These are phyloP conservation scores for Trichopus zeylanicus DNA, from an alignment of 116 monocot species.

Conservation along the genomic window DNA sequence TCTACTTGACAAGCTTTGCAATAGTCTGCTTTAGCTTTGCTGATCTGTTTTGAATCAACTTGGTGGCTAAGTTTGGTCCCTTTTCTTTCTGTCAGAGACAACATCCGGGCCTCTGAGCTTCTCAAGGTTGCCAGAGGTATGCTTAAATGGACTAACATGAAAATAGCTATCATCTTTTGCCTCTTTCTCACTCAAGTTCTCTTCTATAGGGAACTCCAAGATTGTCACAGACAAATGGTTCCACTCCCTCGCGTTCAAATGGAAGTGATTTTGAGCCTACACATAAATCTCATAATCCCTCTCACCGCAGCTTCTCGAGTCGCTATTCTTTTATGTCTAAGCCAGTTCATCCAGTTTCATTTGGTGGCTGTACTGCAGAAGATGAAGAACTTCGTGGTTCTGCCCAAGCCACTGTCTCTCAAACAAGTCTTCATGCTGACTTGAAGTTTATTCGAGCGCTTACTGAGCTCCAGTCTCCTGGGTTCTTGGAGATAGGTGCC, in stretches of 20 bases:
- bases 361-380: constrained; percentile 20
- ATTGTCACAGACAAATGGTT: constrained; percentile 15
- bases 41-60: neutral
- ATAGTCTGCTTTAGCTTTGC: neutral
- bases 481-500: constrained; percentile 6
- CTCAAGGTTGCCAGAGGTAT: constrained; percentile 24
- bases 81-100: constrained; percentile 5
- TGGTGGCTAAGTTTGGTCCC: neutral
- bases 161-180: neutral
- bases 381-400: constrained; percentile 9
- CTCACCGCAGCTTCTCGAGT: constrained; percentile 25
- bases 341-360: constrained; percentile 37
- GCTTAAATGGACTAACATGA: neutral
- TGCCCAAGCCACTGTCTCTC: constrained; percentile 5
- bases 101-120: constrained; percentile 8
- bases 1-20: neutral
- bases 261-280: constrained; percentile 35
- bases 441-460: constrained; percentile 5
- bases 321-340: constrained; percentile 43
- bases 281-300: constrained; percentile 12
- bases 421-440: neutral
- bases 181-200: neutral
- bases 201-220: constrained; percentile 32
- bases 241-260: constrained; percentile 42
- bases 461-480: constrained; percentile 13